Conservation (phyloP, 2,329 filamentous ascomycete genomes). For the Rachicladosporium sp. region DNA sequence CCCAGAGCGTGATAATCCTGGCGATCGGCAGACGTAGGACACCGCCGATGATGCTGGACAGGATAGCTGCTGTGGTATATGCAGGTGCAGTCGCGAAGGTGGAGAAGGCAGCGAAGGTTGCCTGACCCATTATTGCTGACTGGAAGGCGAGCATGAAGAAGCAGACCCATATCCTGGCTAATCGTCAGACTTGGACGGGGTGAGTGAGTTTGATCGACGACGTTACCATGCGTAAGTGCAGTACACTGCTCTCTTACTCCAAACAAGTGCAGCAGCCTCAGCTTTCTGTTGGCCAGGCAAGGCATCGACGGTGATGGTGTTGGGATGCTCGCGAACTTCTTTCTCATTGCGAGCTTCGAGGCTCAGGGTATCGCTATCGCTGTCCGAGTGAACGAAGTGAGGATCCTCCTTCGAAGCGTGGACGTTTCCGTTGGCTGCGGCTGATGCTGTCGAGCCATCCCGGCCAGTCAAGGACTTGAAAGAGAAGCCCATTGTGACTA, state of each 20-base stretch:
- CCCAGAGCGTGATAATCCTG: constrained; percentile 56
- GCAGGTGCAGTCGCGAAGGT: constrained; percentile 16
- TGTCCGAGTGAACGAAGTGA: constrained; percentile 1
- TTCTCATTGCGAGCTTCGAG: constrained; percentile 21
- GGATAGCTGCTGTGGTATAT: constrained; percentile 36
- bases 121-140: constrained; percentile 16
- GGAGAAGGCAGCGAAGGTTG: constrained; percentile 20
- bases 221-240: constrained; percentile 16
- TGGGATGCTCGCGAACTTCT: constrained; percentile 18
- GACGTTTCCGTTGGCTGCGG: too few relatives aligned
- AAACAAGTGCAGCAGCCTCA: constrained; percentile 20
- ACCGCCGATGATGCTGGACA: constrained; percentile 44
- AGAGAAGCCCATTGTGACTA: too few relatives aligned
- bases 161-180: constrained; percentile 23
- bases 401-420: too few relatives aligned
- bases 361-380: constrained; percentile 13
- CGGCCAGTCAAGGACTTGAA: too few relatives aligned
- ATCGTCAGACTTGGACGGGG: constrained; percentile 1
- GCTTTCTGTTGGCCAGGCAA: constrained; percentile 20
- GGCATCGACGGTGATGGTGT: constrained; percentile 17
- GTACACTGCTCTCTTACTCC: constrained; percentile 17
- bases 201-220: background rate
- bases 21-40: constrained; percentile 53
- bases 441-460: too few relatives aligned
- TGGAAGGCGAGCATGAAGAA: constrained; percentile 27